Evolutionary conservation across 306 rosid species (phyloP).

Genomic region (Inga laurina): DNA sequence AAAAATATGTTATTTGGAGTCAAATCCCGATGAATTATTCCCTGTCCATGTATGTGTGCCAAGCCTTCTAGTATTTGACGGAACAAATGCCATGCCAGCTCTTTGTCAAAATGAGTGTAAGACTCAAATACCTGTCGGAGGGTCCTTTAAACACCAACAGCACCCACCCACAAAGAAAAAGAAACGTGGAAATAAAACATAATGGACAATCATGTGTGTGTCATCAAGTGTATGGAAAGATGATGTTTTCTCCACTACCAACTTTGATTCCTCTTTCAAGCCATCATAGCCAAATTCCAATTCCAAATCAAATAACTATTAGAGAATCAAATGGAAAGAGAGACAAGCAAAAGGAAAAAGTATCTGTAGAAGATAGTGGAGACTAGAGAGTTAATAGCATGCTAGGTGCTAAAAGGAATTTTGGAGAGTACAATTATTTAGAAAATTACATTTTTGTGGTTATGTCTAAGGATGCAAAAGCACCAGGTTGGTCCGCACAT

Average conservation of each 20-base stretch:
- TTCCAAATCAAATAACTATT: not conserved
- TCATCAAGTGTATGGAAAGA: slow-evolving; percentile 9
- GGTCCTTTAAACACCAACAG: slow-evolving; percentile 58
- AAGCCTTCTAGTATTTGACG: slow-evolving; percentile 99
- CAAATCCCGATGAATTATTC: slow-evolving; percentile 96
- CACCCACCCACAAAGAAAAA: slow-evolving; percentile 23
- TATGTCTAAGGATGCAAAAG: not conserved
- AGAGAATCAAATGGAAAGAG: slow-evolving; percentile 1
- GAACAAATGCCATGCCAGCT: slow-evolving; percentile 78
- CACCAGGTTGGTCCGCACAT: not conserved
- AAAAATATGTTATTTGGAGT: slow-evolving; percentile 94
- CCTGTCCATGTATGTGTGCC: slow-evolving; percentile 96
- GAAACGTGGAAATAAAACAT: slow-evolving; percentile 6
- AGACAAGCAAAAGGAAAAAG: not conserved
- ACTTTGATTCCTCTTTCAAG: slow-evolving; percentile 11
- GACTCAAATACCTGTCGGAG: slow-evolving; percentile 83
- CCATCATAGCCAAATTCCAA: slow-evolving; percentile 15
- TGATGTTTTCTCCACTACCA: not conserved
- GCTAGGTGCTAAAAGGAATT: slow-evolving; percentile 6
- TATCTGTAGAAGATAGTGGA: not conserved
- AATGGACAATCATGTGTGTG: slow-evolving; percentile 1
- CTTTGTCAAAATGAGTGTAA: slow-evolving; percentile 77
- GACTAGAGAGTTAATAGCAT: not conserved
- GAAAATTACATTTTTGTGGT: not conserved
- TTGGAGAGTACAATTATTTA: not conserved